Evolutionary conservation across 106 monocot species (phyloP).

Genomic region (Dioscorea dumetorum): DNA sequence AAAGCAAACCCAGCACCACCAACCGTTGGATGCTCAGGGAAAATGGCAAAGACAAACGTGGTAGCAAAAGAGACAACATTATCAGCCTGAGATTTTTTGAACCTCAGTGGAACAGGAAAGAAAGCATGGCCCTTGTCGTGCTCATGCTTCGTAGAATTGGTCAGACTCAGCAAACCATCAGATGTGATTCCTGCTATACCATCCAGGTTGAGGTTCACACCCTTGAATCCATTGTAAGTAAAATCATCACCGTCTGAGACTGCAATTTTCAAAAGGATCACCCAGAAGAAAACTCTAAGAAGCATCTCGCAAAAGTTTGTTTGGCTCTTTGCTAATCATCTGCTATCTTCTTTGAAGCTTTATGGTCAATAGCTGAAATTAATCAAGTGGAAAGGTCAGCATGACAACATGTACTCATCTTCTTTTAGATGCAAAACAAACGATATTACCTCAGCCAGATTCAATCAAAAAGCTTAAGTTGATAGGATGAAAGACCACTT

Average conservation of each 20-base stretch:
- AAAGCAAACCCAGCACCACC: not conserved
- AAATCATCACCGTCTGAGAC: not conserved
- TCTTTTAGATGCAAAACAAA: too few relatives aligned
- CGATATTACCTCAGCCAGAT: too few relatives aligned
- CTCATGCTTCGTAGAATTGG: not conserved
- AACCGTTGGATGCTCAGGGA: not conserved
- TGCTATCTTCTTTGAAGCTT: too few relatives aligned
- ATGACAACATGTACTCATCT: too few relatives aligned
- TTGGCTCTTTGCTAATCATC: too few relatives aligned
- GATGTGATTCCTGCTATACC: slow-evolving; percentile 6
- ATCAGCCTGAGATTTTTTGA: slow-evolving; percentile 1
- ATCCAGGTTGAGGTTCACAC: slow-evolving; percentile 11
- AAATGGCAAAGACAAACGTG: not conserved
- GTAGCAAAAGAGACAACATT: slow-evolving; percentile 8
- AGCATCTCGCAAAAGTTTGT: not conserved
- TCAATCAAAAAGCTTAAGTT: too few relatives aligned
- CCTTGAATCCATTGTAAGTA: slow-evolving; percentile 18
- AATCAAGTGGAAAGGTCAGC: too few relatives aligned
- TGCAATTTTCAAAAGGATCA: not conserved
- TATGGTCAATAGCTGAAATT: too few relatives aligned
- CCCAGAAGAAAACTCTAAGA: not conserved
- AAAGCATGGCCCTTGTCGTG: slow-evolving; percentile 13
- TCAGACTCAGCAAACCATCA: slow-evolving; percentile 14
- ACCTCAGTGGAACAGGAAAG: not conserved
- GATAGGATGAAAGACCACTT: too few relatives aligned